Evolutionary conservation across 129 eudicot species (phyloP), one percentile per base, ranked within the genome.

Genomic region (Helichrysum umbraculigerum): DNA sequence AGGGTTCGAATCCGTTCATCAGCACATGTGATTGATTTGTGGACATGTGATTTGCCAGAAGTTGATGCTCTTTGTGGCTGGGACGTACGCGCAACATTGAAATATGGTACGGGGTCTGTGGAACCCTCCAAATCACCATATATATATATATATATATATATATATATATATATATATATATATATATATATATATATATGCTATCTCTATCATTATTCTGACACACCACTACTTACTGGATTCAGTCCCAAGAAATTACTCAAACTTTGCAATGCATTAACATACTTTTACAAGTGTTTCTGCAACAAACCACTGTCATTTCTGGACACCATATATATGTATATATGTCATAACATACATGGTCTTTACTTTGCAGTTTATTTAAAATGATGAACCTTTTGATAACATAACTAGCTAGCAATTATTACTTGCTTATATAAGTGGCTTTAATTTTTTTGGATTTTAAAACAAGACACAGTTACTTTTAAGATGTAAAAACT

Each of bases 181-280:
- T 25, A 16, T 78, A 22, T 11, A 9, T 8, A 34, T 22, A 50
- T 56, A 65, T 5, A 63, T 16, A 6, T n/a, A 56, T 3, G 28
- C 47, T 50, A 72, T 65, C 60, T 54, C 78, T 39, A 65, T 51
- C 33, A 32, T 37, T 17, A 29, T 52, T 51, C 78, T 79, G 73
- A 72, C 77, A 70, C 64, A 70, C 56, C 78, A 71, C 83, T 71
- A 78, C 41, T 54, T 77, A 69, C 39, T 25, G 35, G 61, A 33
- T 64, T 35, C 47, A 64, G 74, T 72, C 82, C 78, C 47, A 71
- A 33, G 3, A 47, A 64, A 63, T 58, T 59, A 69, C 59, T 69
- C 60, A 68, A 77, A 39, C 57, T 37, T 28, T 56, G 62, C 21
- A 57, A 58, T 68, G 29, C 62, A 57, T 57, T 57, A 57, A 7